These are phyloP conservation scores for Blepharisma stoltei DNA, from an alignment of 73 alveolate species.

Conservation along the genomic window DNA sequence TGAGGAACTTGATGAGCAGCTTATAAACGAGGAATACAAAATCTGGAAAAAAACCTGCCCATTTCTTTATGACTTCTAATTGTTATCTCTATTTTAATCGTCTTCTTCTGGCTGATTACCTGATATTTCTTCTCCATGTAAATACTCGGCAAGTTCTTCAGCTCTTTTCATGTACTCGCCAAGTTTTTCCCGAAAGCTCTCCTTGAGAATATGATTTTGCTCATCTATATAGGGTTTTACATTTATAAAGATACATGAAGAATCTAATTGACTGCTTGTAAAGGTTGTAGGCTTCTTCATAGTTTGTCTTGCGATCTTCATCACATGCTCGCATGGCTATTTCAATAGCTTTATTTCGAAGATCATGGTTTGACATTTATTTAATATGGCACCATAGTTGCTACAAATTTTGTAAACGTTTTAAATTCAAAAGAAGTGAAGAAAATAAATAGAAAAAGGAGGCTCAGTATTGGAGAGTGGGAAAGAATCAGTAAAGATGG, in stretches of 20 bases:
- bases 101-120: constrained; percentile 44
- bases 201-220: constrained; percentile 42
- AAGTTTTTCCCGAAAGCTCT: constrained; percentile 43
- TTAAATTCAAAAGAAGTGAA: no score
- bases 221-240: constrained; percentile 43
- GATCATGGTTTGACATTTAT: constrained; percentile 30
- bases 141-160: constrained; percentile 46
- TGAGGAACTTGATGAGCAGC: constrained; percentile 20
- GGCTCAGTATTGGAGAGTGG: no score
- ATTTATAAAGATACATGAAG: constrained; percentile 50
- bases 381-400: neutral
- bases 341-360: constrained; percentile 50
- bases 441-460: no score
- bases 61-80: constrained; percentile 94
- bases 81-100: no score
- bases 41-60: constrained; percentile 97
- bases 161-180: constrained; percentile 60
- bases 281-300: constrained; percentile 47
- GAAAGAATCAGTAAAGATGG: no score
- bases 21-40: constrained; percentile 91
- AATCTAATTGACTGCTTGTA: constrained; percentile 50
- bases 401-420: no score
- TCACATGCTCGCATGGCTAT: constrained; percentile 50
- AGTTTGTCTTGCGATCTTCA: constrained; percentile 43
- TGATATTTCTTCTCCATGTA: constrained; percentile 24